These are phyloP conservation scores for Eucalyptus regnans DNA, from an alignment of 345 rosid genomes.

Conservation along the genomic window DNA sequence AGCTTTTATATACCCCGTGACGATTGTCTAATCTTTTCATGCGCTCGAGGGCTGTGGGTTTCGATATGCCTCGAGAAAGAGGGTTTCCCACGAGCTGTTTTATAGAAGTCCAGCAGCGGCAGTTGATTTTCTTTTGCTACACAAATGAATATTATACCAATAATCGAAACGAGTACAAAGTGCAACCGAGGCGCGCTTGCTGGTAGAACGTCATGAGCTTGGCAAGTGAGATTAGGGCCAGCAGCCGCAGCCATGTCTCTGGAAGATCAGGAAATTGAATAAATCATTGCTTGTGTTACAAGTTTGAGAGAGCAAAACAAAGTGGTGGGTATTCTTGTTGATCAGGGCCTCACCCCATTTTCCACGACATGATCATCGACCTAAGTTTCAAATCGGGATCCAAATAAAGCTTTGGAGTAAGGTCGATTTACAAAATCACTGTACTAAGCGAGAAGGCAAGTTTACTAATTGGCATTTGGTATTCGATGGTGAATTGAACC, in stretches of 20 bases:
- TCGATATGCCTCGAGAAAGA: neutral
- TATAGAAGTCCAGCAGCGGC: neutral
- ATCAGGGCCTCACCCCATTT: neutral
- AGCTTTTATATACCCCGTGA: neutral
- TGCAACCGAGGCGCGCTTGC: neutral
- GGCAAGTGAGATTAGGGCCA: neutral
- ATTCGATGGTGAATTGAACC: neutral
- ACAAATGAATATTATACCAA: neutral
- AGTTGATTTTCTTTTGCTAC: neutral
- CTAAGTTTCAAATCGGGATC: neutral
- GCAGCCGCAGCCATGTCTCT: neutral
- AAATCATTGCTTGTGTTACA: neutral
- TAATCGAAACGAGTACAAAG: neutral
- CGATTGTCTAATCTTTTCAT: neutral
- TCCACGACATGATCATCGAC: neutral
- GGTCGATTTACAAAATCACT: neutral
- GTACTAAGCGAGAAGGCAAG: neutral
- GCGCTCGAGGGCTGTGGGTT: neutral
- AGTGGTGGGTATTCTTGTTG: neutral
- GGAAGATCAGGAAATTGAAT: neutral
- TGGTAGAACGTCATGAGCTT: neutral
- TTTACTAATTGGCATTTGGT: neutral
- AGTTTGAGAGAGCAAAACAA: neutral
- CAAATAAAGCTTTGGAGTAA: neutral
- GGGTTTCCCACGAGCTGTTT: neutral